These are phyloP conservation scores for Fusarium sp. DNA, from an alignment of 2,329 filamentous ascomycete genomes.

Conservation along the genomic window DNA sequence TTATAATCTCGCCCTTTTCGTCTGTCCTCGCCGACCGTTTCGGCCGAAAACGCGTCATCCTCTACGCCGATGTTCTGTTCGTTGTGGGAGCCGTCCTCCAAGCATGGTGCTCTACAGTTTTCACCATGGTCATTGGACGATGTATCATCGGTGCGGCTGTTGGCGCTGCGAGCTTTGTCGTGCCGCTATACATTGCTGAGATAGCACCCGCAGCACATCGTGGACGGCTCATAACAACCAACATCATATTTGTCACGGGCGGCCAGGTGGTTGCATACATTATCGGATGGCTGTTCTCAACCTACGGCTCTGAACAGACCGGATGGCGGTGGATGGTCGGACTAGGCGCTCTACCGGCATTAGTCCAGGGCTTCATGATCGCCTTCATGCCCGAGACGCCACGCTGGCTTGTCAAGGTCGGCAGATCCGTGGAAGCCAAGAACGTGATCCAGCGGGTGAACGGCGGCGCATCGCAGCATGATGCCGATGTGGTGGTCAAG, in stretches of 20 bases:
- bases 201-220: slow-evolving; percentile 81
- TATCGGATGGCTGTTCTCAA: slow-evolving; percentile 80
- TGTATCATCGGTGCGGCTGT: slow-evolving; percentile 79
- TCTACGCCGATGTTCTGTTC: slow-evolving; percentile 76
- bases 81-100: slow-evolving; percentile 75
- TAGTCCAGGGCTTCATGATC: slow-evolving; percentile 76
- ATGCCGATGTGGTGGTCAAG: slow-evolving; percentile 71
- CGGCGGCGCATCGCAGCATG: slow-evolving; percentile 58
- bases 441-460: slow-evolving; percentile 75
- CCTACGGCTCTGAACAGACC: slow-evolving; percentile 60
- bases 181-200: slow-evolving; percentile 90
- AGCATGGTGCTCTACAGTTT: slow-evolving; percentile 68
- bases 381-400: slow-evolving; percentile 87
- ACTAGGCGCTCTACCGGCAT: slow-evolving; percentile 81
- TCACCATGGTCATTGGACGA: slow-evolving; percentile 74
- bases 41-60: slow-evolving; percentile 72
- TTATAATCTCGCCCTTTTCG: slow-evolving; percentile 72
- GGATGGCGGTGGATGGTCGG: slow-evolving; percentile 96
- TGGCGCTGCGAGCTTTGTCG: slow-evolving; percentile 83
- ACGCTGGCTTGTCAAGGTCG: slow-evolving; percentile 83
- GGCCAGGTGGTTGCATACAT: slow-evolving; percentile 93
- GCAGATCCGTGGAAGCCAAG: slow-evolving; percentile 71
- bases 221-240: slow-evolving; percentile 84
- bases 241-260: slow-evolving; percentile 84
- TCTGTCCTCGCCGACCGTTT: slow-evolving; percentile 72